A percentile compares a stretch with the other conserved stretches of the same genome.
phyloP scores from a whole-genome alignment of 2,329 filamentous ascomycete genomes.

The Pseudogymnoascus sp. region DNA sequence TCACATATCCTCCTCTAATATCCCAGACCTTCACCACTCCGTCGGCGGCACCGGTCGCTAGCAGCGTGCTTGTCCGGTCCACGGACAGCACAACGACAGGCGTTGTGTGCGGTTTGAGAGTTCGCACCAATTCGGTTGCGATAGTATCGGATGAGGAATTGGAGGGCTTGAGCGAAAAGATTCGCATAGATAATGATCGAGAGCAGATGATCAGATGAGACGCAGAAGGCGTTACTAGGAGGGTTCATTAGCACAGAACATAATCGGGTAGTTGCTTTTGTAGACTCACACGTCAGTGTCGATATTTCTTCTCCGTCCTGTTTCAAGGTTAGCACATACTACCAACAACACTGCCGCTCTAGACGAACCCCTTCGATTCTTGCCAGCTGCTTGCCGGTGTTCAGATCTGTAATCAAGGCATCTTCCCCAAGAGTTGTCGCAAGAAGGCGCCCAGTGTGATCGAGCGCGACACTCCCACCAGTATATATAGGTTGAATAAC shows the following conservation, averaged over 20 bases:
- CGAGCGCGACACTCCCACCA: conserved; percentile 77
- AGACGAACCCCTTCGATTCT: conserved; percentile 73
- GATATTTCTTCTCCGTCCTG: conserved; percentile 76
- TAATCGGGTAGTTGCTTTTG: conserved; percentile 7
- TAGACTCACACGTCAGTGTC: conserved; percentile 53
- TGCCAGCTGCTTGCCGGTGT: conserved; percentile 73
- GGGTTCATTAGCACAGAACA: conserved; percentile 10
- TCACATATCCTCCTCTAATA: conserved; percentile 79
- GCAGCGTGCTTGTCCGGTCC: conserved; percentile 77
- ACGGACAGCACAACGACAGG: conserved; percentile 81
- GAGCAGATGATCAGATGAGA: conserved; percentile 89
- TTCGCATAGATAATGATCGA: conserved; percentile 89
- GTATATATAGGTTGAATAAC: conserved; percentile 92
- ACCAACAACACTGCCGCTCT: conserved; percentile 11
- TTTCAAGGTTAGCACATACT: conserved; percentile 22
- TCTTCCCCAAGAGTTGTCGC: conserved; percentile 90
- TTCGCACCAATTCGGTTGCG: conserved; percentile 62
- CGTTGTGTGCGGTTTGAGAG: conserved; percentile 81
- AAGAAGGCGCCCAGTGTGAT: conserved; percentile 71
- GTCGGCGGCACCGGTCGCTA: conserved; percentile 89
- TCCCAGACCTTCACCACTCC: conserved; percentile 97
- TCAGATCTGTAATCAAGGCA: conserved; percentile 76
- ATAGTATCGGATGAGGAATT: conserved; percentile 48
- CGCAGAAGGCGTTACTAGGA: conserved; percentile 71
- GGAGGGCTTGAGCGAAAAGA: conserved; percentile 64